These are phyloP conservation scores for Obelidium mucronatum DNA, from an alignment of 192 early-diverging fungal genomes.

Conservation along the genomic window DNA sequence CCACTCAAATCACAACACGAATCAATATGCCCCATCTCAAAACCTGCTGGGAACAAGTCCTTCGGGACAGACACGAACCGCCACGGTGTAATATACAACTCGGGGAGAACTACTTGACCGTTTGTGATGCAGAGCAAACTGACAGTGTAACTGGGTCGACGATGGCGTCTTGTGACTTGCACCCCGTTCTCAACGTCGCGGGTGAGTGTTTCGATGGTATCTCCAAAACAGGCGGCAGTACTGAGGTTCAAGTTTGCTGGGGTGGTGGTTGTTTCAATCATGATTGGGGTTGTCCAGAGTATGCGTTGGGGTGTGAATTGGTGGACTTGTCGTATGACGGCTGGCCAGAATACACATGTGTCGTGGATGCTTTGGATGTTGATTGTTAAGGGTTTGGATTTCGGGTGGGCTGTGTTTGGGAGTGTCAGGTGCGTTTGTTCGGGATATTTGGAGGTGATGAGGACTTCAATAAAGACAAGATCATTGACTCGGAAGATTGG, in stretches of 20 bases:
- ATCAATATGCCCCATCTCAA: constrained; percentile 1
- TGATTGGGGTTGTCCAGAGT: constrained; percentile 26
- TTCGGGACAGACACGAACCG: neutral
- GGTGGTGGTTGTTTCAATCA: constrained; percentile 14
- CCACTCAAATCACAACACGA: neutral
- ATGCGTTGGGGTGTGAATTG: neutral
- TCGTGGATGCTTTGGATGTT: constrained; percentile 3
- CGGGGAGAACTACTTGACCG: neutral
- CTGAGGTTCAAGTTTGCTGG: neutral
- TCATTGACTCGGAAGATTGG: constrained; percentile 12
- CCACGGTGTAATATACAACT: constrained; percentile 17
- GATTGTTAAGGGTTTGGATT: neutral
- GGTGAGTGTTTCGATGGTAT: constrained; percentile 2
- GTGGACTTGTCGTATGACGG: neutral
- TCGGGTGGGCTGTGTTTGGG: neutral
- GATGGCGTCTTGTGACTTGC: neutral
- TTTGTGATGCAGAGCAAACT: constrained; percentile 1
- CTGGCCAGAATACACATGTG: constrained; percentile 27
- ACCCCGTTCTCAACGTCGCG: neutral
- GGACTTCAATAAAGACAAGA: constrained; percentile 28
- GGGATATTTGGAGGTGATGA: neutral
- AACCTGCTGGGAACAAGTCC: neutral
- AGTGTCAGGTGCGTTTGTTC: neutral
- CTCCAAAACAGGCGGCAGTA: constrained; percentile 2
- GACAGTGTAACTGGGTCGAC: constrained; percentile 1